Evolutionary conservation across 1,139 yeast genomes (phyloP), one percentile per base, ranked within the genome.

Genomic region (Protomyces lactucae-debilis): DNA sequence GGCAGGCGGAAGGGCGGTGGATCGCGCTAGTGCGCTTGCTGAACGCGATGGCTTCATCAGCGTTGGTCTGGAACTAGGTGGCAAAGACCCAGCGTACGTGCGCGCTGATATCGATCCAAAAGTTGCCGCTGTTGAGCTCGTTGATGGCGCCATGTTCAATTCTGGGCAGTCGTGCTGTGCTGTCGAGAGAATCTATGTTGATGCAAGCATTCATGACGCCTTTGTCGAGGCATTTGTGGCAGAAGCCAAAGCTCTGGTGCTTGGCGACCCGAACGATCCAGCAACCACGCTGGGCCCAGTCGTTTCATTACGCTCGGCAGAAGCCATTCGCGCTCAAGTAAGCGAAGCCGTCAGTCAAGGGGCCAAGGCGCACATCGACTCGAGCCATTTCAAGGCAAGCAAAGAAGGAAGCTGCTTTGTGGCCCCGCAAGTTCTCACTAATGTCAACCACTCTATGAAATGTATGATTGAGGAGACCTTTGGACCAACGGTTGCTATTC

Each of bases 111-210:
- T 90, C 56, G 83, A 88, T 73, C 72, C 87, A 60, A 84, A 83
- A 28, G 78, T 78, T 69, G 92, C 95, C 55, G 91, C 87, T 43
- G 87, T 87, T 74, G 88, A 95, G 87, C 85, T 92, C 55, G 90
- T 93, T 32, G 78, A 83, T 69, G 97, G 97, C 70, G 84, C 91
- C 68, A 85, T 88, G 81, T 82, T 80, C 75, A 91, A 91, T 77
- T 84, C 87, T 72, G 97, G 97, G 54, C 97, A 91, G 76, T 86
- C 90, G 61, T 91, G 97, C 79, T 89, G 95, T 52, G 88, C 96
- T 64, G 90, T 92, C 66, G 90, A 93, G 68, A 81, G 97, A 69
- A 81, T 90, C 52, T 87, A 87, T 70, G 87, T 89, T 39, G 91
- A 89, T 70, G 85, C 82, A 64, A 75, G 79, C 1, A 76, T 89